Base-by-base conservation (phyloP, 495 filamentous ascomycete genomes). In the Massariosphaeria phaeospora region DNA sequence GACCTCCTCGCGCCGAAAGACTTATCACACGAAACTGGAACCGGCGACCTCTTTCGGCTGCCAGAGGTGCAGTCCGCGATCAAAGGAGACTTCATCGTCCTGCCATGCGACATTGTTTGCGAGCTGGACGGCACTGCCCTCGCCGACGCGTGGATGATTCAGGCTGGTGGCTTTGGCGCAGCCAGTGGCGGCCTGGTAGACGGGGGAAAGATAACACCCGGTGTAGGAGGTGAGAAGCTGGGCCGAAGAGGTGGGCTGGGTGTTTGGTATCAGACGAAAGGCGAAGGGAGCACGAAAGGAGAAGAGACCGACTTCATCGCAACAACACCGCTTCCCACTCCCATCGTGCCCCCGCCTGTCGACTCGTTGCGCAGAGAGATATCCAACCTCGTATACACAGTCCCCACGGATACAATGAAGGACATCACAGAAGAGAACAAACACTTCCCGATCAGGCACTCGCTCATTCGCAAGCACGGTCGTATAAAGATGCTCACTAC, bases 81-180 rank as follows among this genome's bases (percentile, higher is more conserved):
- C 50, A 89, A 77, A 23, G 79, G 82, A 3, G 88, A 99, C 67
- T 96, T 97, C 67, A 69, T 95, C 7, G 84, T 97, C 3, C 72
- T 99, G 18, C 91, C 91, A 1, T 99, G 93, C 65, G 94, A 99
- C 69, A 76, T 99, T 0, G 79, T 99, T 17, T 96, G 87, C 72
- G 91, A 96, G 65, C 73, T 98, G 5, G 85, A 84, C 10, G 88
- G 89, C 10, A 84, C 88, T 63, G 78, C 82, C 36, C 72, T 96
- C 9, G 69, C 91, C 2, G 88, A 96, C 65, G 77, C 91, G 61
- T 99, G 94, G 94, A 89, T 96, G 88, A 78, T 91, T 20, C 79
- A 83, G 45, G 81, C 89, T 45, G 81, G 79, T 20, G 82, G 82
- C n/a, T 72, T 91, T 0, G 75, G 78, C 13, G 77, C 72, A 3